Evolutionary conservation across 176 grass and related monocot species (phyloP).

Genomic region (Carex scoparia): DNA sequence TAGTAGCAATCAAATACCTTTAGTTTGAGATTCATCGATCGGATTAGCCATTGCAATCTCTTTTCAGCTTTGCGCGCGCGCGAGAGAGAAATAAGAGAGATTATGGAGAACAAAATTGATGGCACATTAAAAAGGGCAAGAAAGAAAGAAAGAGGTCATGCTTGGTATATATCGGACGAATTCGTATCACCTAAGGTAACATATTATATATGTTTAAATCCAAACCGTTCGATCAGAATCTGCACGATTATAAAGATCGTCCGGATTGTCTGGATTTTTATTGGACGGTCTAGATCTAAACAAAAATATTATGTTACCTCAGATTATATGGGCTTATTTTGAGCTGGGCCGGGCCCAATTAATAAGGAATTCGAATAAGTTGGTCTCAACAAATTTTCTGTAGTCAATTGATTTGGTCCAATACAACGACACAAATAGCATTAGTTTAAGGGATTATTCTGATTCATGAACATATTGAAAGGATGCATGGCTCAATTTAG

Average conservation of each 20-base stretch:
- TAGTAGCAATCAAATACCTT: background rate
- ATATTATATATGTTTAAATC: too few relatives aligned
- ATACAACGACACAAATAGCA: background rate
- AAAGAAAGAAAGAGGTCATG: background rate
- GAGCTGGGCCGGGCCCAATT: background rate
- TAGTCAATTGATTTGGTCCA: background rate
- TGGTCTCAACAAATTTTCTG: background rate
- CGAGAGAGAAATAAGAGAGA: too few relatives aligned
- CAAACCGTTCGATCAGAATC: too few relatives aligned
- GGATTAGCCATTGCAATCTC: background rate
- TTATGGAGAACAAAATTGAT: too few relatives aligned
- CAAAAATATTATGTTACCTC: too few relatives aligned
- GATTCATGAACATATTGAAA: background rate
- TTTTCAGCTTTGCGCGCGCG: too few relatives aligned
- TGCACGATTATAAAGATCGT: too few relatives aligned
- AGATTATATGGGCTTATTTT: too few relatives aligned
- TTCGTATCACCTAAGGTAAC: too few relatives aligned
- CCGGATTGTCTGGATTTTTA: too few relatives aligned
- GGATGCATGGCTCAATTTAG: background rate
- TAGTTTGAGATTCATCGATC: background rate
- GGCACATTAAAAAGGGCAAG: background rate
- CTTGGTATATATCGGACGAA: background rate
- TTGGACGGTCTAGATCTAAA: too few relatives aligned
- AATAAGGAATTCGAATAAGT: background rate
- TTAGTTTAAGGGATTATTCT: background rate